A percentile compares a stretch with the other conserved stretches of the same genome.
These are phyloP conservation scores for Flueggea neowawraea DNA, from an alignment of 441 rosid genomes.

Conservation along the genomic window DNA sequence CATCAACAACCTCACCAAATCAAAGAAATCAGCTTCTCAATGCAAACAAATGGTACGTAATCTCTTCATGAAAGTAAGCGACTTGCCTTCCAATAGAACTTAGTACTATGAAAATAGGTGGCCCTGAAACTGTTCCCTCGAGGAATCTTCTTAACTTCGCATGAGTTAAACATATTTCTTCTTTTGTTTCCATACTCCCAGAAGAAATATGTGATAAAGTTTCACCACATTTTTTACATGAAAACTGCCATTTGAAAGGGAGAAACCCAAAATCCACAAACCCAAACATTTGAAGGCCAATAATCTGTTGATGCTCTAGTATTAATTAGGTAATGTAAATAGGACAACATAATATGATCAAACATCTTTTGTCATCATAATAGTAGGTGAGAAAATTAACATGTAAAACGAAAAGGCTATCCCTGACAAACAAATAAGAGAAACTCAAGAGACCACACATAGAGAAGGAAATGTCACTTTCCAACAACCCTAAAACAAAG, in stretches of 20 bases:
- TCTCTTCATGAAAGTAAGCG: constrained; percentile 3
- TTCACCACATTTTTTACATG: constrained; percentile 67
- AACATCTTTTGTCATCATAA: neutral
- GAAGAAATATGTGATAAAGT: constrained; percentile 25
- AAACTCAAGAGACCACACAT: too few relatives aligned
- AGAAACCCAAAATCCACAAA: constrained; percentile 95
- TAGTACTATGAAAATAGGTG: constrained; percentile 68
- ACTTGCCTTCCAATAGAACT: constrained; percentile 89
- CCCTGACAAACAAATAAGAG: neutral
- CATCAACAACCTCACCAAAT: too few relatives aligned
- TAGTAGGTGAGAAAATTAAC: neutral
- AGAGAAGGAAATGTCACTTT: too few relatives aligned
- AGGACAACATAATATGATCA: neutral
- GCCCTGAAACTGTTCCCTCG: constrained; percentile 30
- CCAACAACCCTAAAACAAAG: too few relatives aligned
- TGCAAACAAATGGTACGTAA: neutral
- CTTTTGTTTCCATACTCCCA: constrained; percentile 22
- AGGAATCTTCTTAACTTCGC: constrained; percentile 49
- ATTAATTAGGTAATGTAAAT: constrained; percentile 11
- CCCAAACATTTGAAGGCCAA: constrained; percentile 73
- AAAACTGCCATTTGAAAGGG: constrained; percentile 82
- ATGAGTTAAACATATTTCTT: constrained; percentile 56
- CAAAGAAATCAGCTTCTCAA: too few relatives aligned
- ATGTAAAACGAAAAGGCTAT: neutral
- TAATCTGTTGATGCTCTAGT: constrained; percentile 49